Conservation (phyloP, 306 rosid species). For the Betula pendula region DNA sequence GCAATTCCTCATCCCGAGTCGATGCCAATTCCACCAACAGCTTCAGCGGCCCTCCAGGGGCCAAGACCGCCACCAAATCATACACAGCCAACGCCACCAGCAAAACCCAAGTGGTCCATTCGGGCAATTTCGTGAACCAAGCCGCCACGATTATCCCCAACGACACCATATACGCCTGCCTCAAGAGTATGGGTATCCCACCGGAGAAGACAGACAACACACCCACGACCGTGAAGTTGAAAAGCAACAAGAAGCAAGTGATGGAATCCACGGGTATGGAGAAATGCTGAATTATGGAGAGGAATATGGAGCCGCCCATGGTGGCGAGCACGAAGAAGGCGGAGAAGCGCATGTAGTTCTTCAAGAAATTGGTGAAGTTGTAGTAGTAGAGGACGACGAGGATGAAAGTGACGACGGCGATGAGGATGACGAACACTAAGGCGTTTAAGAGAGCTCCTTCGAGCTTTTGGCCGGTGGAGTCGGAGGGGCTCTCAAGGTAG, state of each 20-base stretch:
- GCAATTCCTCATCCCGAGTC: conserved; percentile 81
- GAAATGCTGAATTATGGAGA: conserved; percentile 64
- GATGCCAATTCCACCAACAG: conserved; percentile 87
- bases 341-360: conserved; percentile 85
- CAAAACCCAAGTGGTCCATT: conserved; percentile 92
- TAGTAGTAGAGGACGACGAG: conserved; percentile 82
- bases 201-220: conserved; percentile 71
- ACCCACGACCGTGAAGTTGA: conserved; percentile 81
- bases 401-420: conserved; percentile 76
- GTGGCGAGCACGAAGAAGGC: conserved; percentile 80
- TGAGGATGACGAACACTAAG: conserved; percentile 68
- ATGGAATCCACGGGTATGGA: conserved; percentile 74
- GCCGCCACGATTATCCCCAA: conserved; percentile 88
- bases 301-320: conserved; percentile 88
- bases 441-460: conserved; percentile 94
- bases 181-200: conserved; percentile 69
- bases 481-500: conserved; percentile 77
- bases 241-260: conserved; percentile 62
- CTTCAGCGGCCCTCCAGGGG: conserved; percentile 94
- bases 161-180: conserved; percentile 74
- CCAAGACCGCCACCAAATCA: conserved; percentile 85
- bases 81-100: conserved; percentile 80
- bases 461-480: conserved; percentile 68
- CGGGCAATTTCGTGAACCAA: conserved; percentile 86
- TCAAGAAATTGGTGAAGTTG: conserved; percentile 80